A percentile compares a stretch with the other conserved stretches of the same genome.
Conservation (phyloP, 768 basidiomycete species). For the Leucocoprinus leucothites region DNA sequence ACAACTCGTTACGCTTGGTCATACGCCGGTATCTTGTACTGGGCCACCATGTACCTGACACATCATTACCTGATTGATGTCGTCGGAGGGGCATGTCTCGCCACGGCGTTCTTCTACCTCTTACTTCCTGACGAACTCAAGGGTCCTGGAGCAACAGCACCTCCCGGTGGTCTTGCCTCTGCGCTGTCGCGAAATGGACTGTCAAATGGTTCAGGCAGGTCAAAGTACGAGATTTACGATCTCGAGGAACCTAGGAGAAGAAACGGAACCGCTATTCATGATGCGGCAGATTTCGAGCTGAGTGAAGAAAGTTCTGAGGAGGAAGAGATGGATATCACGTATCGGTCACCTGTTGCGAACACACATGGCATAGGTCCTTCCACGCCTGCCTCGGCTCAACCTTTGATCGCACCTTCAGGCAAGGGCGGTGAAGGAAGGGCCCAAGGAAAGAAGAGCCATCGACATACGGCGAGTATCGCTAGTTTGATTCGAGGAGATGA, state of each 20-base stretch:
- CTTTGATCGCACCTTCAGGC: slow-evolving; percentile 7
- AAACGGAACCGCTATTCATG: slow-evolving; percentile 29
- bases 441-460: slow-evolving; percentile 37
- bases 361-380: slow-evolving; percentile 19
- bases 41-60: slow-evolving; percentile 98
- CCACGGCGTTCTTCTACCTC: slow-evolving; percentile 83
- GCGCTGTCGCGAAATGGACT: background rate
- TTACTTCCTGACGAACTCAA: slow-evolving; percentile 82
- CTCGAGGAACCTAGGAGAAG: slow-evolving; percentile 54
- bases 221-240: slow-evolving; percentile 79
- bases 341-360: slow-evolving; percentile 55
- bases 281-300: slow-evolving; percentile 53
- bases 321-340: slow-evolving; percentile 66
- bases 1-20: slow-evolving; percentile 67
- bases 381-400: slow-evolving; percentile 23
- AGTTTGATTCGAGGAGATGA: slow-evolving; percentile 79
- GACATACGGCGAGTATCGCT: slow-evolving; percentile 82
- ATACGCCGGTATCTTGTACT: slow-evolving; percentile 86
- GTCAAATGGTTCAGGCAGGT: background rate
- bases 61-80: slow-evolving; percentile 99
- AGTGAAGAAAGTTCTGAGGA: slow-evolving; percentile 59
- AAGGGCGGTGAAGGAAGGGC: slow-evolving; percentile 11
- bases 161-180: slow-evolving; percentile 29
- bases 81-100: slow-evolving; percentile 89
- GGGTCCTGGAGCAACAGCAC: slow-evolving; percentile 45